Conservation (phyloP, 148 eudicot genomes). For the Silene latifolia region DNA sequence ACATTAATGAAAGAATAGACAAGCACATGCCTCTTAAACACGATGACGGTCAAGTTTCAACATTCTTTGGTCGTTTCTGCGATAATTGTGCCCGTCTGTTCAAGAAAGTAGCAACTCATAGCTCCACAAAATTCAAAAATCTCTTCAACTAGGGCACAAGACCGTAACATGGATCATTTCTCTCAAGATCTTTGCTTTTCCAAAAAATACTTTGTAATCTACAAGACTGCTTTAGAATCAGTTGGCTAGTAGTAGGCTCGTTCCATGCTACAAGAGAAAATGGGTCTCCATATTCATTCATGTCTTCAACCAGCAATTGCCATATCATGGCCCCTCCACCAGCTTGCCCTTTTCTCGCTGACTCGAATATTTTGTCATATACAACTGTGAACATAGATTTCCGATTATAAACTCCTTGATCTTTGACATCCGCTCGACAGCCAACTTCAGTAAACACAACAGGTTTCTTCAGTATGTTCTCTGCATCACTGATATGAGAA, state of each 20-base stretch:
- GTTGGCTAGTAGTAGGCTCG: constrained; percentile 36
- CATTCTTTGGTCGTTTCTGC: neutral
- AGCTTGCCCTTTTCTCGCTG: constrained; percentile 42
- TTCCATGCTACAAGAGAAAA: constrained; percentile 46
- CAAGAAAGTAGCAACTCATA: neutral
- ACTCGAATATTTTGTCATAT: constrained; percentile 37
- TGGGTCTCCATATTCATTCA: constrained; percentile 39
- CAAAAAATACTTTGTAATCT: constrained; percentile 26
- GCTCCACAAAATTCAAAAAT: too few relatives aligned
- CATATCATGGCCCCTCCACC: constrained; percentile 53
- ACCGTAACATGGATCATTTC: constrained; percentile 33
- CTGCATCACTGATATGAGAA: constrained; percentile 42
- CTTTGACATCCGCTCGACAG: constrained; percentile 28
- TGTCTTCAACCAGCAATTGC: constrained; percentile 51
- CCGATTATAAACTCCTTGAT: constrained; percentile 27
- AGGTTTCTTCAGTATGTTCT: constrained; percentile 43
- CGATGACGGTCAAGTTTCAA: too few relatives aligned
- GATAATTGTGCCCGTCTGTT: neutral
- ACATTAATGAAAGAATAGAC: neutral
- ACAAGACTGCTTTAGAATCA: constrained; percentile 52
- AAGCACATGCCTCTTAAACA: too few relatives aligned
- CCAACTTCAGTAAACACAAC: constrained; percentile 57
- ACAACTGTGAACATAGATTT: constrained; percentile 32
- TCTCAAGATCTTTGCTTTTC: constrained; percentile 19
- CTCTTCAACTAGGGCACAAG: constrained; percentile 16